A percentile compares a stretch with the other conserved stretches of the same genome.
Conservation (phyloP, 2,329 filamentous ascomycete genomes). For the Ophiostoma sp. region DNA sequence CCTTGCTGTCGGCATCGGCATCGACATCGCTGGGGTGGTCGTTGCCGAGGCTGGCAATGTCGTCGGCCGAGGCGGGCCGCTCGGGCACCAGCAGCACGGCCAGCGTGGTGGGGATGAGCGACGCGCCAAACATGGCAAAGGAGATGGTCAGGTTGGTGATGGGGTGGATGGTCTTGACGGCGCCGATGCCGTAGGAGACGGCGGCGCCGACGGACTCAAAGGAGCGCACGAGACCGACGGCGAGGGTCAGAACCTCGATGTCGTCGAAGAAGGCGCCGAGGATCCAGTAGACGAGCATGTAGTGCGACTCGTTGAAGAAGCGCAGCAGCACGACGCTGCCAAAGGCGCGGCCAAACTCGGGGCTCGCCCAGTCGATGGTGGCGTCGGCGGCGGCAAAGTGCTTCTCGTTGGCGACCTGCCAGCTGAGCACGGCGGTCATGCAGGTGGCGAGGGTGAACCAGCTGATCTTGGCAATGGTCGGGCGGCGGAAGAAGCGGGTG, state of each 20-base stretch:
- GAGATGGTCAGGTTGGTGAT: background rate
- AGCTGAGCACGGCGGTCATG: slow-evolving; percentile 4
- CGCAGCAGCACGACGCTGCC: slow-evolving; percentile 15
- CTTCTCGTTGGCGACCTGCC: slow-evolving; percentile 15
- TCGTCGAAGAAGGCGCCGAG: slow-evolving; percentile 13
- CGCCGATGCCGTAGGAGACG: slow-evolving; percentile 11
- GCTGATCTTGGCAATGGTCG: slow-evolving; percentile 12
- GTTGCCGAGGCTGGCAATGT: background rate
- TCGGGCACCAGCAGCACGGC: background rate
- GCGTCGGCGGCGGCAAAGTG: background rate
- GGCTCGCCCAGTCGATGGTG: slow-evolving; percentile 8
- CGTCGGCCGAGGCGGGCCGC: background rate
- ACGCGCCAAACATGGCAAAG: slow-evolving; percentile 12
- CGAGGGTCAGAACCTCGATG: slow-evolving; percentile 8
- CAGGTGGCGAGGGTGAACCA: background rate
- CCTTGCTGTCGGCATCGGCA: background rate
- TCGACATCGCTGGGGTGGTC: background rate
- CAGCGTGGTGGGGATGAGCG: background rate
- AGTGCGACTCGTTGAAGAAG: slow-evolving; percentile 16
- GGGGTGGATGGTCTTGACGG: slow-evolving; percentile 14
- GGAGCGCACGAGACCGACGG: slow-evolving; percentile 13
- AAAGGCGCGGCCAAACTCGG: slow-evolving; percentile 13
- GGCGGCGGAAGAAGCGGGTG: slow-evolving; percentile 5
- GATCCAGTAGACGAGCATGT: slow-evolving; percentile 16
- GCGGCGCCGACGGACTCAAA: slow-evolving; percentile 12